These are phyloP conservation scores for Aphanomyces invadans DNA, from an alignment of 352 stramenopile genomes.

Conservation along the genomic window DNA sequence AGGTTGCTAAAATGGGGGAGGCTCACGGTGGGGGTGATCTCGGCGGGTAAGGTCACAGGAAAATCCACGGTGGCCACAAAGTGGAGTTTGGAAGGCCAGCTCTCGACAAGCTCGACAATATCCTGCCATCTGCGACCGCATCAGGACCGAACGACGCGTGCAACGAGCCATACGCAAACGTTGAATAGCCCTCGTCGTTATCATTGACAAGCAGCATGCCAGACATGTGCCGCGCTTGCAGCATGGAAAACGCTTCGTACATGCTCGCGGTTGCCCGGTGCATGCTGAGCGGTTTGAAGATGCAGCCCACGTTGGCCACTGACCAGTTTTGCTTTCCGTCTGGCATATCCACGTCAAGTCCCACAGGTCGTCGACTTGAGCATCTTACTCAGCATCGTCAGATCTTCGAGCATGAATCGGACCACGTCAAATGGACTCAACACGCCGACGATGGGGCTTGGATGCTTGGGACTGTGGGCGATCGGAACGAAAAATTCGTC, in stretches of 20 bases:
- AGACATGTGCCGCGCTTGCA: background rate
- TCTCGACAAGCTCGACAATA: constrained; percentile 18
- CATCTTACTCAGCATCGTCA: constrained; percentile 6
- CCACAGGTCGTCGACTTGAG: background rate
- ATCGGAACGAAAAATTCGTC: background rate
- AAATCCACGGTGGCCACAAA: background rate
- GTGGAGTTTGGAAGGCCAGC: background rate
- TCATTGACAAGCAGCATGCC: constrained; percentile 11
- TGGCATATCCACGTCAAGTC: background rate
- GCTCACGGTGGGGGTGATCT: background rate
- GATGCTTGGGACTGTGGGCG: background rate
- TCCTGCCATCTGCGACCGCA: background rate
- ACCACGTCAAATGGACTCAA: constrained; percentile 7
- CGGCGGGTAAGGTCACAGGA: background rate
- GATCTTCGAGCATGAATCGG: constrained; percentile 13
- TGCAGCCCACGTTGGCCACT: background rate
- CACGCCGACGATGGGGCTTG: background rate
- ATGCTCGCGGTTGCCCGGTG: background rate
- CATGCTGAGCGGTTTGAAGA: constrained; percentile 1
- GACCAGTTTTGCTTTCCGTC: constrained; percentile 7
- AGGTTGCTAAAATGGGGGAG: constrained; percentile 19
- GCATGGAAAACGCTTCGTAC: constrained; percentile 12
- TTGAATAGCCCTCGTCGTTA: constrained; percentile 5
- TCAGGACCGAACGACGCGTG: background rate
- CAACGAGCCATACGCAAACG: background rate